These are phyloP conservation scores for Cercospora zeae-maydis DNA, from an alignment of 2,329 filamentous ascomycete species.

Conservation along the genomic window DNA sequence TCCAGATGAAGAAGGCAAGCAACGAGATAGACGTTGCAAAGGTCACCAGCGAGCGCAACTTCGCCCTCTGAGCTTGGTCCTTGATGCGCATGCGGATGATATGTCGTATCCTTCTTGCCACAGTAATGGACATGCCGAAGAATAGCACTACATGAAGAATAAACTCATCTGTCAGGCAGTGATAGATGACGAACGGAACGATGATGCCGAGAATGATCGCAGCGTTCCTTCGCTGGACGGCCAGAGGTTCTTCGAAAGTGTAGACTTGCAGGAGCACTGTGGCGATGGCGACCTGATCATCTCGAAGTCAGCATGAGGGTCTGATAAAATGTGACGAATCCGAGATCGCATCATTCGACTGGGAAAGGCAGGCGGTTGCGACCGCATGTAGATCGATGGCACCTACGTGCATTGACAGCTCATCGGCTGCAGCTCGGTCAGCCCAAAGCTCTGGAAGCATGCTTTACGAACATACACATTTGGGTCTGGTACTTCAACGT, in stretches of 20 bases:
- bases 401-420: constrained; percentile 29
- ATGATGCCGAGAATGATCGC: constrained; percentile 27
- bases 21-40: constrained; percentile 21
- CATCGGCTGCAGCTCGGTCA: constrained; percentile 17
- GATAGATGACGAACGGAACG: constrained; percentile 30
- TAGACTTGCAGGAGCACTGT: constrained; percentile 26
- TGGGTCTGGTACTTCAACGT: constrained; percentile 31
- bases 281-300: constrained; percentile 22
- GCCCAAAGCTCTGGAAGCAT: neutral
- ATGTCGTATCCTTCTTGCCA: constrained; percentile 18
- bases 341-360: neutral
- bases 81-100: constrained; percentile 23
- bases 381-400: neutral
- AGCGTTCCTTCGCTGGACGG: constrained; percentile 24
- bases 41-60: constrained; percentile 43
- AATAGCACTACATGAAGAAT: constrained; percentile 28
- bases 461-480: constrained; percentile 18
- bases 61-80: constrained; percentile 19
- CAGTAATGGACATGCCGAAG: constrained; percentile 27
- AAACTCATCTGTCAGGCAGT: constrained; percentile 33
- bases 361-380: neutral
- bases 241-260: constrained; percentile 26
- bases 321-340: too few species aligned
- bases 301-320: neutral
- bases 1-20: constrained; percentile 69